Percentiles rank a stretch among this genome's conserved stretches.
These are phyloP conservation scores for Ceratocystis eucalypticola DNA, from an alignment of 2,329 filamentous ascomycete genomes.

Conservation along the genomic window DNA sequence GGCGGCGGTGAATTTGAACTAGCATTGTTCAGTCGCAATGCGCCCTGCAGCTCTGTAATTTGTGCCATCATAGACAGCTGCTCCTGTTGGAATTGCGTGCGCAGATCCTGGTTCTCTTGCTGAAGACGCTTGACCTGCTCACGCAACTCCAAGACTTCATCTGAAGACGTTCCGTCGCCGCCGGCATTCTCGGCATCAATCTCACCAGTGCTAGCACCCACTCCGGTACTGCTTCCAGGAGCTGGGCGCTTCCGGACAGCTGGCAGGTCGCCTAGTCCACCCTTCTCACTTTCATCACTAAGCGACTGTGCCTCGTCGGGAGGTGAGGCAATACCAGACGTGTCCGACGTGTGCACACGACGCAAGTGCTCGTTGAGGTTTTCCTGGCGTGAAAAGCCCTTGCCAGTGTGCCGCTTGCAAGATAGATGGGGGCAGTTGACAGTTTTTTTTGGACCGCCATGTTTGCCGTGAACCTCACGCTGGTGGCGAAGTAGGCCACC, in stretches of 20 bases:
- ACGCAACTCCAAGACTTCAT: conserved; percentile 43
- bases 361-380: conserved; percentile 89
- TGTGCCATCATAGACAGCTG: conserved; percentile 37
- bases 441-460: conserved; percentile 75
- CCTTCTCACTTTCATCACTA: conserved; percentile 35
- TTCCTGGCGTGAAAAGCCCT: conserved; percentile 84
- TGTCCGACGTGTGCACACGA: conserved; percentile 71
- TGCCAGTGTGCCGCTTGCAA: conserved; percentile 79
- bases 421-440: conserved; percentile 74
- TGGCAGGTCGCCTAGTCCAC: conserved; percentile 20
- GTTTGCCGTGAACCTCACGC: conserved; percentile 83
- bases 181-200: neutral
- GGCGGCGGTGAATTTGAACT: conserved; percentile 17
- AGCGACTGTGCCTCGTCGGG: conserved; percentile 28
- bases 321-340: conserved; percentile 30
- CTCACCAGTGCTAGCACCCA: neutral
- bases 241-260: conserved; percentile 9
- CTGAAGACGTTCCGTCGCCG: conserved; percentile 20
- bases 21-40: conserved; percentile 26
- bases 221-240: neutral
- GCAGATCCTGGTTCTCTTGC: conserved; percentile 49
- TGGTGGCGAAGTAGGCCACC: conserved; percentile 81
- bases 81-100: conserved; percentile 37
- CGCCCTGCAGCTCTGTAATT: conserved; percentile 34
- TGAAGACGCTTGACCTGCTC: conserved; percentile 54